A percentile compares a stretch with the other conserved stretches of the same genome.
phyloP scores from a whole-genome alignment of 257 asterid species.

The Jacaranda copaia region DNA sequence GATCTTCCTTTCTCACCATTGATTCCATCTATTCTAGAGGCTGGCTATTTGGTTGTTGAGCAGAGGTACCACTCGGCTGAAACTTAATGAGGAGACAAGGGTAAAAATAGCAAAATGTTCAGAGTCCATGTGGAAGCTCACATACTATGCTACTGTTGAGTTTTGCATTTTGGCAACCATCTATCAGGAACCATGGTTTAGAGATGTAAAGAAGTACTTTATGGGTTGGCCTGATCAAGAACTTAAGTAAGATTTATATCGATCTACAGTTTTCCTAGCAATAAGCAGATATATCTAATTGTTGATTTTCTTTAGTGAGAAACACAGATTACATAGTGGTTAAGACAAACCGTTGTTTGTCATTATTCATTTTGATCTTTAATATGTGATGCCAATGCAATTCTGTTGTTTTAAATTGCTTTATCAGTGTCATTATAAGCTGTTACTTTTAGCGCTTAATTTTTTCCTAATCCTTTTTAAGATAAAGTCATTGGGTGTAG shows the following conservation, averaged over 20 bases:
- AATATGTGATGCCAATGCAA: conserved; percentile 1
- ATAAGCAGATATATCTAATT: conserved; percentile 16
- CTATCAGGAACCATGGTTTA: conserved; percentile 78
- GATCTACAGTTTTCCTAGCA: conserved; percentile 15
- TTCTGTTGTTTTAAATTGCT: conserved; percentile 9
- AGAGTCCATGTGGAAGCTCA: conserved; percentile 97
- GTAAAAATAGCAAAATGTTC: conserved; percentile 78
- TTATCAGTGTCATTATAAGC: neutral
- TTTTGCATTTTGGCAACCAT: conserved; percentile 57
- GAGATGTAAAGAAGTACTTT: conserved; percentile 61
- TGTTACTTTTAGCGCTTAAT: too few species aligned
- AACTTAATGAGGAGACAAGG: conserved; percentile 58
- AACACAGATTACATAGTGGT: conserved; percentile 19
- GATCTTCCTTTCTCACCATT: conserved; percentile 36
- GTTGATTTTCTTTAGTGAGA: conserved; percentile 20
- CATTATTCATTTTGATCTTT: conserved; percentile 4
- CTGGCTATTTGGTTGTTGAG: conserved; percentile 73
- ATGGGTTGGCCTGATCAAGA: conserved; percentile 96
- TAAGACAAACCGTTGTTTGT: neutral
- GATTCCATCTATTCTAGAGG: conserved; percentile 58
- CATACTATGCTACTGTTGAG: conserved; percentile 79
- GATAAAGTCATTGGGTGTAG: neutral
- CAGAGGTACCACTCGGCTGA: conserved; percentile 52
- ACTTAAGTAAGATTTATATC: conserved; percentile 49
- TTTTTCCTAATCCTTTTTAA: too few species aligned